These are phyloP conservation scores for Aspergillus latus DNA, from an alignment of 2,329 filamentous ascomycete species.

Conservation along the genomic window DNA sequence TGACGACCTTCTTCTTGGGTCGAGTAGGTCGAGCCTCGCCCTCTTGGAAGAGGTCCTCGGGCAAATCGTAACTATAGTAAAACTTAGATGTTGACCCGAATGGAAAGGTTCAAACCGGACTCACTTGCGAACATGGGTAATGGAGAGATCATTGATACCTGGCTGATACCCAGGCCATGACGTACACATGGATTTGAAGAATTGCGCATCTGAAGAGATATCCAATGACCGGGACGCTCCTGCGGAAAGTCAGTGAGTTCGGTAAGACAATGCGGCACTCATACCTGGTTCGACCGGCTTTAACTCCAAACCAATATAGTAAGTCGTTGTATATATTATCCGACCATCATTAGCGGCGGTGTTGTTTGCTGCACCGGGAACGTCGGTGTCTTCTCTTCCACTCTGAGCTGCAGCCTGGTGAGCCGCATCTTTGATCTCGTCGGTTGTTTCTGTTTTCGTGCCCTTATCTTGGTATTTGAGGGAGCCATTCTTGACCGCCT, in stretches of 20 bases:
- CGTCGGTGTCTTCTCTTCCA: slow-evolving; percentile 43
- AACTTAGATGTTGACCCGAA: slow-evolving; percentile 16
- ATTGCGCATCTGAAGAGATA: slow-evolving; percentile 71
- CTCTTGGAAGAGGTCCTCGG: slow-evolving; percentile 80
- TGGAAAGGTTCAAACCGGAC: slow-evolving; percentile 31
- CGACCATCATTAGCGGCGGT: slow-evolving; percentile 44
- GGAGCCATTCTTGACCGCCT: slow-evolving; percentile 62
- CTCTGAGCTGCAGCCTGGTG: slow-evolving; percentile 51
- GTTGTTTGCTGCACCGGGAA: slow-evolving; percentile 30
- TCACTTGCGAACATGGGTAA: slow-evolving; percentile 85
- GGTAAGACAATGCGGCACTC: slow-evolving; percentile 29
- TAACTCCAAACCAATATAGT: slow-evolving; percentile 88
- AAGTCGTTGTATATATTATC: slow-evolving; percentile 81
- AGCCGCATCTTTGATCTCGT: slow-evolving; percentile 52
- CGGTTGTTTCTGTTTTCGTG: slow-evolving; percentile 52
- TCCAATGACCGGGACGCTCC: slow-evolving; percentile 52
- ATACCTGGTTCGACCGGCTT: slow-evolving; percentile 69
- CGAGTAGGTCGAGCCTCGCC: slow-evolving; percentile 70
- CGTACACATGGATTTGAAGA: slow-evolving; percentile 81
- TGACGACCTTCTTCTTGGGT: slow-evolving; percentile 54
- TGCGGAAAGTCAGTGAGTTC: slow-evolving; percentile 34
- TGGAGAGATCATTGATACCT: slow-evolving; percentile 73
- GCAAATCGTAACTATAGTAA: slow-evolving; percentile 71
- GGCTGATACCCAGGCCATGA: slow-evolving; percentile 73
- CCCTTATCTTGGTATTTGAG: slow-evolving; percentile 59